Percentiles rank a stretch among this genome's conserved stretches.
phyloP scores from a whole-genome alignment of 805 yeast species.

The Barnettozyma siamensis region DNA sequence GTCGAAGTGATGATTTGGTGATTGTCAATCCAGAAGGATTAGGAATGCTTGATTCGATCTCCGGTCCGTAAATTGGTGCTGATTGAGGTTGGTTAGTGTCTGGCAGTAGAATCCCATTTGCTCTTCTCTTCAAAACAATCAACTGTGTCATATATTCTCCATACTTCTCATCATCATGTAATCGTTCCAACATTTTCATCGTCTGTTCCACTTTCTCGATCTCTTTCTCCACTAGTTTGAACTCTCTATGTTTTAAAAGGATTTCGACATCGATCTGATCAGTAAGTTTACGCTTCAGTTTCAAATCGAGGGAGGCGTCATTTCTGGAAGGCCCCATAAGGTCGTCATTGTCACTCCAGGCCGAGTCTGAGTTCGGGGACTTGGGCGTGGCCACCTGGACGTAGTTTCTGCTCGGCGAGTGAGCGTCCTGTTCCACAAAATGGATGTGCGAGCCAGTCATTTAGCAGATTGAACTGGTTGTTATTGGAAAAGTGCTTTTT shows the following conservation, averaged over 20 bases:
- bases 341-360: constrained; percentile 8
- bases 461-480: background rate
- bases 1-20: constrained; percentile 8
- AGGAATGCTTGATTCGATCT: too few relatives aligned
- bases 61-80: too few relatives aligned
- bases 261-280: constrained; percentile 56
- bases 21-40: constrained; percentile 4
- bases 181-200: constrained; percentile 43
- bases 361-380: constrained; percentile 33
- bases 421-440: background rate
- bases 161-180: constrained; percentile 30
- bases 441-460: constrained; percentile 5
- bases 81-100: constrained; percentile 2
- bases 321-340: too few relatives aligned
- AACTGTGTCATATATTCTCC: constrained; percentile 36
- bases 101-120: constrained; percentile 3
- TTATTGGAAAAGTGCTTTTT: background rate
- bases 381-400: constrained; percentile 38
- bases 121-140: constrained; percentile 25
- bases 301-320: background rate
- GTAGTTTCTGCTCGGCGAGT: background rate
- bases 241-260: constrained; percentile 52
- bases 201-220: constrained; percentile 54
- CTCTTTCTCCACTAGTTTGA: constrained; percentile 44
- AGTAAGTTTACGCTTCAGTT: constrained; percentile 28